Evolutionary conservation across 495 filamentous ascomycete species (phyloP).

Genomic region (Trichocladium antarcticum): DNA sequence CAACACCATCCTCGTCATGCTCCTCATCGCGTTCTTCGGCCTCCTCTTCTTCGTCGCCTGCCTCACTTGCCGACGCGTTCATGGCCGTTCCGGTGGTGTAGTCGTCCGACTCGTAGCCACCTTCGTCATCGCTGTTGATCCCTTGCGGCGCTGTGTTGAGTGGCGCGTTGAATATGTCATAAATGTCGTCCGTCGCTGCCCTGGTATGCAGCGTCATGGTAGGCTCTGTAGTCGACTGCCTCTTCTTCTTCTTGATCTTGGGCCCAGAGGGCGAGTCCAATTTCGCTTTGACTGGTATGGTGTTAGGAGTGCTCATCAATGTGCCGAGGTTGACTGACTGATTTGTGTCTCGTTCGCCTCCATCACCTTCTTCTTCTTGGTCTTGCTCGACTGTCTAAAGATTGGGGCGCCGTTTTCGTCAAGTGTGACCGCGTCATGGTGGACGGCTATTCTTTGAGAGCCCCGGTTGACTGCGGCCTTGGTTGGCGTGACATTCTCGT

Average conservation of each 20-base stretch:
- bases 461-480: slow-evolving; percentile 19
- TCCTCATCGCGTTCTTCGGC: slow-evolving; percentile 18
- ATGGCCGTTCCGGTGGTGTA: slow-evolving; percentile 64
- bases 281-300: slow-evolving; percentile 68
- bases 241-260: slow-evolving; percentile 68
- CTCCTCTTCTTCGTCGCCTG: slow-evolving; percentile 23
- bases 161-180: slow-evolving; percentile 91
- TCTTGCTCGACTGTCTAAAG: slow-evolving; percentile 23
- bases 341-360: slow-evolving; percentile 79
- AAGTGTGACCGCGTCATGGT: slow-evolving; percentile 33
- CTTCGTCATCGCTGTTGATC: slow-evolving; percentile 48
- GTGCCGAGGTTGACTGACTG: slow-evolving; percentile 41
- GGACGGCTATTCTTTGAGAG: slow-evolving; percentile 35
- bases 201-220: slow-evolving; percentile 97
- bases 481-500: slow-evolving; percentile 18
- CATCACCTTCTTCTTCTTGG: slow-evolving; percentile 58
- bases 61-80: slow-evolving; percentile 38
- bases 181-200: slow-evolving; percentile 93
- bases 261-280: slow-evolving; percentile 72
- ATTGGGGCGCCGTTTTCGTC: slow-evolving; percentile 44
- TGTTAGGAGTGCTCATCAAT: slow-evolving; percentile 11
- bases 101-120: slow-evolving; percentile 59
- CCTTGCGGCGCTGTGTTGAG: slow-evolving; percentile 43
- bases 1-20: slow-evolving; percentile 30
- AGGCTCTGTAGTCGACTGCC: slow-evolving; percentile 49